These are phyloP conservation scores for Rosa multiflora DNA, from an alignment of 306 rosid genomes.

Conservation along the genomic window DNA sequence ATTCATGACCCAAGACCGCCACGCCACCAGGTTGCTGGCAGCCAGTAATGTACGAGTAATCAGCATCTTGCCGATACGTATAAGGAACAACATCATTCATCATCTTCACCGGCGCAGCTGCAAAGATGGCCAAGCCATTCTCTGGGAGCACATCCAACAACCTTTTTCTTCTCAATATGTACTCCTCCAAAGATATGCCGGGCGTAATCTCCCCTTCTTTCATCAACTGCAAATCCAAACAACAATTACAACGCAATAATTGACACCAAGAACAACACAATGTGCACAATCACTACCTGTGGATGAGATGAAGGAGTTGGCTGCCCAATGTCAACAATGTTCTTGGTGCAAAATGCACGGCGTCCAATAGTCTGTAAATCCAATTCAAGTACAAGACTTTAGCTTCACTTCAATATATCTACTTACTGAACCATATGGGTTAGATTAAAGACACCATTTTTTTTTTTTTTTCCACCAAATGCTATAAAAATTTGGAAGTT, in stretches of 20 bases:
- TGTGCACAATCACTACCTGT: slow-evolving; percentile 44
- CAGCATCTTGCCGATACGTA: slow-evolving; percentile 84
- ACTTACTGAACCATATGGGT: background rate
- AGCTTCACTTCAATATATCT: background rate
- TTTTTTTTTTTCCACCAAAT: background rate
- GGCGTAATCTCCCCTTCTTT: slow-evolving; percentile 88
- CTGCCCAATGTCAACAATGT: slow-evolving; percentile 72
- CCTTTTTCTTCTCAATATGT: slow-evolving; percentile 66
- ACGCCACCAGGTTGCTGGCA: slow-evolving; percentile 95
- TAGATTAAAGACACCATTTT: background rate
- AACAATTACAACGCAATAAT: background rate
- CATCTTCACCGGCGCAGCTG: slow-evolving; percentile 93
- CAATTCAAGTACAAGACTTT: slow-evolving; percentile 19
- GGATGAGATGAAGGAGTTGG: slow-evolving; percentile 86
- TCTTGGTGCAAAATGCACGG: slow-evolving; percentile 49
- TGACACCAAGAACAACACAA: background rate
- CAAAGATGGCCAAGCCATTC: slow-evolving; percentile 82
- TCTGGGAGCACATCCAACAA: slow-evolving; percentile 83
- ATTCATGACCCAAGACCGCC: slow-evolving; percentile 78
- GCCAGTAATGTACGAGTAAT: slow-evolving; percentile 85
- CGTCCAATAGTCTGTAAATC: slow-evolving; percentile 45
- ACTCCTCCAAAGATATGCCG: slow-evolving; percentile 71
- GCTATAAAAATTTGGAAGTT: background rate
- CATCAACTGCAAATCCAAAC: slow-evolving; percentile 50
- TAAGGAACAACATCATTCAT: slow-evolving; percentile 97